Conservation (phyloP, 2,329 filamentous ascomycete species). For the Fragosphaeria purpurea region DNA sequence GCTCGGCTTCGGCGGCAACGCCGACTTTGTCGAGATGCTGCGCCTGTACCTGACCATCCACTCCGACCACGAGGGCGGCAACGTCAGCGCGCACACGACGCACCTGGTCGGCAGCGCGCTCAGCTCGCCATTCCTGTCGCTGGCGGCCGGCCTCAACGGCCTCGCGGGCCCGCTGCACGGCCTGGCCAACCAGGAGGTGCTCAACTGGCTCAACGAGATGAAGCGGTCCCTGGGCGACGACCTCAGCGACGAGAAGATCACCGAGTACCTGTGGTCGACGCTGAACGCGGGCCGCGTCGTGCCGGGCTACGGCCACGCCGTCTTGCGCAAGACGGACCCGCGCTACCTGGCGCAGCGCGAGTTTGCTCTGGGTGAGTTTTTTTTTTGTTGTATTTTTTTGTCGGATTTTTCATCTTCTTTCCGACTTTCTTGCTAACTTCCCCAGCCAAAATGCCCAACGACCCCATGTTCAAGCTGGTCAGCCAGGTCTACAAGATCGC, state of each 20-base stretch:
- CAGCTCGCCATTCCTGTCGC: conserved; percentile 93
- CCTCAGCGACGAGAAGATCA: conserved; percentile 92
- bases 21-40: conserved; percentile 96
- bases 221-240: conserved; percentile 91
- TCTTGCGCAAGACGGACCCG: conserved; percentile 98
- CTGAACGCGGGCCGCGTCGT: conserved; percentile 94
- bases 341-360: conserved; percentile 97
- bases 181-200: conserved; percentile 98
- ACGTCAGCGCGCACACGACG: conserved; percentile 96
- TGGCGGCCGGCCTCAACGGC: conserved; percentile 94
- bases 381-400: background rate
- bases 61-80: conserved; percentile 99
- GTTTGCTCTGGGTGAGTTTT: conserved; percentile 60
- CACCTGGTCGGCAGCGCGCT: conserved; percentile 95
- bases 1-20: conserved; percentile 91
- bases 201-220: conserved; percentile 99
- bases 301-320: conserved; percentile 95
- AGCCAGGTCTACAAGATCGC: conserved; percentile 99
- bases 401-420: no score
- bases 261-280: conserved; percentile 96
- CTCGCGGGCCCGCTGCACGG: conserved; percentile 97
- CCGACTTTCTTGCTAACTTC: background rate
- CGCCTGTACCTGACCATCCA: conserved; percentile 99
- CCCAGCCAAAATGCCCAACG: conserved; percentile 49
- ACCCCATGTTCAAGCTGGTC: conserved; percentile 99